Percentiles rank a stretch among this genome's conserved stretches.
Evolutionary conservation across 768 basidiomycete genomes (phyloP).

Genomic region (Phaeotremella skinneri): DNA sequence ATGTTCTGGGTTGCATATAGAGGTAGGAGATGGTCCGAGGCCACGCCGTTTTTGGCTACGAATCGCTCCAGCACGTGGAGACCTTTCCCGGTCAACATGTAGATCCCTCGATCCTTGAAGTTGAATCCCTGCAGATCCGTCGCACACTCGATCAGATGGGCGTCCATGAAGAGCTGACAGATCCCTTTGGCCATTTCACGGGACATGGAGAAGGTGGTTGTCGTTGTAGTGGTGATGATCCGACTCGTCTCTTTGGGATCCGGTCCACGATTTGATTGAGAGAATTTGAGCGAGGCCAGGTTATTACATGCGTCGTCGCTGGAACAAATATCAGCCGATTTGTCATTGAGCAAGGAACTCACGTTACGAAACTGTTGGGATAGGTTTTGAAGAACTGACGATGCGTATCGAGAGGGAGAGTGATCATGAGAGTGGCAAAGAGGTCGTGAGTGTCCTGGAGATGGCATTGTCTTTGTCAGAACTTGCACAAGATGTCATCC

Average conservation of each 20-base stretch:
- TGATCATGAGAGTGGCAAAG: conserved; percentile 93
- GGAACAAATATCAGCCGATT: not conserved
- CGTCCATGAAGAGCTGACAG: conserved; percentile 99
- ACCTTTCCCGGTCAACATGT: conserved; percentile 92
- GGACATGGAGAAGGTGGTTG: conserved; percentile 99
- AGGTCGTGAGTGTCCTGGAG: conserved; percentile 95
- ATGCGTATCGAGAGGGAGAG: conserved; percentile 79
- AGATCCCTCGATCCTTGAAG: conserved; percentile 98
- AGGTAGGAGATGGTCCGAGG: conserved; percentile 81
- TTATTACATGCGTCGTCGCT: conserved; percentile 95
- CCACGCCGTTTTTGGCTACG: conserved; percentile 98
- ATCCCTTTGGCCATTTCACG: conserved; percentile 99
- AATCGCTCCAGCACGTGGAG: conserved; percentile 99
- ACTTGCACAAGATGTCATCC: not conserved
- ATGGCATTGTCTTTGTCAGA: conserved; percentile 3
- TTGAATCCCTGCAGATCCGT: conserved; percentile 80
- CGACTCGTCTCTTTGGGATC: conserved; percentile 97
- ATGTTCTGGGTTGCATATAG: conserved; percentile 92
- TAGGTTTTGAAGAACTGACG: conserved; percentile 96
- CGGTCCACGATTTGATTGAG: conserved; percentile 96
- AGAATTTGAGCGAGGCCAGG: conserved; percentile 92
- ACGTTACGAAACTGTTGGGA: conserved; percentile 94
- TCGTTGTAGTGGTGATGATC: conserved; percentile 98
- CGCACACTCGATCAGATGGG: conserved; percentile 94
- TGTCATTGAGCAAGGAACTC: conserved; percentile 50